Evolutionary conservation across 1,139 yeast species (phyloP).

Genomic region (Barnettozyma hawaiiensis): DNA sequence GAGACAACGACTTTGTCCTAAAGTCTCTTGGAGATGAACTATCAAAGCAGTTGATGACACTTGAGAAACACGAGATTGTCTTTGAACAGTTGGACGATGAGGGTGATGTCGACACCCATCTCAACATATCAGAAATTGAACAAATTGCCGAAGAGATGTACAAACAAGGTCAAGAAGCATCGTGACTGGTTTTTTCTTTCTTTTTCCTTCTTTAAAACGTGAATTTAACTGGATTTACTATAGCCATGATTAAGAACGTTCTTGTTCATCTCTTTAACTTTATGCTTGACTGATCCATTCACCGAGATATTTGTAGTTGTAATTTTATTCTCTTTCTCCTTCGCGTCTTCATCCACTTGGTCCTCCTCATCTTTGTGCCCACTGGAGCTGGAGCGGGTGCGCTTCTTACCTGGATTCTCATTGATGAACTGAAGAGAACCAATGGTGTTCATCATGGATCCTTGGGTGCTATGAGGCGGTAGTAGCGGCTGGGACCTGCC

Average conservation of each 20-base stretch:
- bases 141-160: constrained; percentile 50
- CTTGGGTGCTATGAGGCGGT: constrained; percentile 7
- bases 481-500: neutral
- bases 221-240: neutral
- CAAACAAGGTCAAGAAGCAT: constrained; percentile 9
- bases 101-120: constrained; percentile 30
- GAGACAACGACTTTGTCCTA: constrained; percentile 43
- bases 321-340: constrained; percentile 1
- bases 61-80: constrained; percentile 30
- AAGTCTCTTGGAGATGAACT: constrained; percentile 66
- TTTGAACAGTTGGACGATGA: constrained; percentile 33
- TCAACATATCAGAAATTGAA: constrained; percentile 45
- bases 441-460: constrained; percentile 25
- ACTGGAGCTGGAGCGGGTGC: constrained; percentile 19
- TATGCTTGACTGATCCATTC: neutral
- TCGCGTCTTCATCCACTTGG: constrained; percentile 4
- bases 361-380: constrained; percentile 11
- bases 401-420: constrained; percentile 23
- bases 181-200: no score
- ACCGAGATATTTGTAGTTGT: neutral
- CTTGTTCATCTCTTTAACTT: constrained; percentile 1
- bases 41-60: constrained; percentile 27
- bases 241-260: neutral
- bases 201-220: no score
- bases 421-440: constrained; percentile 24